Conservation (phyloP, 352 stramenopile species). For the Phytophthora pseudosyringae region DNA sequence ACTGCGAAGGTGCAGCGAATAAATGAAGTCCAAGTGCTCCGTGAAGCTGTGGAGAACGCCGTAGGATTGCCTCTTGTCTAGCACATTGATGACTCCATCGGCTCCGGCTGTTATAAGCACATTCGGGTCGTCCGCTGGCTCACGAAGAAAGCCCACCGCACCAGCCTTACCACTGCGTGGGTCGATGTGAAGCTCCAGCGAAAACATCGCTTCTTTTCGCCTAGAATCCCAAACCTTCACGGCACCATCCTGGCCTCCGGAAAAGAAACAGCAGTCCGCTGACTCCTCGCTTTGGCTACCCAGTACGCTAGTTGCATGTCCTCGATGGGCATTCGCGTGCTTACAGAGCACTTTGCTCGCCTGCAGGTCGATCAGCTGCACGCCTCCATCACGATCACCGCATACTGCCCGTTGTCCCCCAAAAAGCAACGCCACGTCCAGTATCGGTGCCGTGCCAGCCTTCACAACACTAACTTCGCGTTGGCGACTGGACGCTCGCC, state of each 20-base stretch:
- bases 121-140: constrained; percentile 52
- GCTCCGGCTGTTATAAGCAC: constrained; percentile 73
- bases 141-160: constrained; percentile 71
- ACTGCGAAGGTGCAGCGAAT: constrained; percentile 69
- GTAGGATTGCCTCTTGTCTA: constrained; percentile 71
- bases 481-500: constrained; percentile 49
- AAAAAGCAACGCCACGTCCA: constrained; percentile 56
- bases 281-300: constrained; percentile 31
- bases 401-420: constrained; percentile 38
- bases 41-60: constrained; percentile 58
- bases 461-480: constrained; percentile 65
- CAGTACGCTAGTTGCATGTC: constrained; percentile 72
- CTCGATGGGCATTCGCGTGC: constrained; percentile 51
- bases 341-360: constrained; percentile 52
- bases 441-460: constrained; percentile 59
- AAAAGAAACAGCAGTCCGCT: constrained; percentile 47
- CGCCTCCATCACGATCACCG: constrained; percentile 71
- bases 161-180: constrained; percentile 63
- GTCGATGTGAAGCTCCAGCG: constrained; percentile 65
- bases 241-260: constrained; percentile 81
- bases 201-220: constrained; percentile 37
- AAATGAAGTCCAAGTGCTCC: constrained; percentile 90
- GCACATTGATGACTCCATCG: constrained; percentile 78
- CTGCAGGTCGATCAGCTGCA: constrained; percentile 69
- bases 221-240: constrained; percentile 80